phyloP scores from a whole-genome alignment of 495 filamentous ascomycete species.

The Gamarada debralockiae region DNA sequence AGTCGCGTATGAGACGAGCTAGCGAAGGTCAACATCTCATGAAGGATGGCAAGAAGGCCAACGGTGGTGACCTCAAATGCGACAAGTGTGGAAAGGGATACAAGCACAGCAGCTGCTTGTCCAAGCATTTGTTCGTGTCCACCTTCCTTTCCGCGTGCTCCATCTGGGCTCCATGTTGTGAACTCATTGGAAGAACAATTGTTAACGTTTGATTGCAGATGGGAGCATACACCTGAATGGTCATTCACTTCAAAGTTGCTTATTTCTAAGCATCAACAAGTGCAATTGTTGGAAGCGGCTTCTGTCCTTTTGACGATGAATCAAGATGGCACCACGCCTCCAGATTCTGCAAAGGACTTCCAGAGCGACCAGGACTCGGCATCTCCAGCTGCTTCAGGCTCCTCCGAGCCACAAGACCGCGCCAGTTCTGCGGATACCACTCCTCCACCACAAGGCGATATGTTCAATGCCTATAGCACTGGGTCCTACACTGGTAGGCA shows the following conservation, averaged over 20 bases:
- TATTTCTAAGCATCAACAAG: constrained; percentile 99
- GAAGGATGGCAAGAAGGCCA: constrained; percentile 72
- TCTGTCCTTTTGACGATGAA: constrained; percentile 95
- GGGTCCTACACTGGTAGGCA: constrained; percentile 43
- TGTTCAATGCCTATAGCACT: constrained; percentile 29
- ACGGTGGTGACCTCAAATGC: constrained; percentile 82
- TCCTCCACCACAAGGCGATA: constrained; percentile 58
- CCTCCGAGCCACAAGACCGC: constrained; percentile 69
- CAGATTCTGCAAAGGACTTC: constrained; percentile 58
- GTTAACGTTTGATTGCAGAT: constrained; percentile 60
- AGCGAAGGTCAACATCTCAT: constrained; percentile 80
- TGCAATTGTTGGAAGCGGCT: constrained; percentile 93
- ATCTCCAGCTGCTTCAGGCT: constrained; percentile 73
- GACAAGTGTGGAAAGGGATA: constrained; percentile 99
- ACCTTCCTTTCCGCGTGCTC: constrained; percentile 36
- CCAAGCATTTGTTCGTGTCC: constrained; percentile 99
- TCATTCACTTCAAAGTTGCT: constrained; percentile 94
- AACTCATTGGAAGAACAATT: constrained; percentile 13
- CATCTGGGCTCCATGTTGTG: constrained; percentile 10
- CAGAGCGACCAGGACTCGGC: constrained; percentile 78
- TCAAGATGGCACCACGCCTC: constrained; percentile 48
- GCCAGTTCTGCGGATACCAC: constrained; percentile 67
- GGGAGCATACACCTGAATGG: constrained; percentile 99
- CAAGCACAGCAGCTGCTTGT: constrained; percentile 99
- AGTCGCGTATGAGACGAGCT: constrained; percentile 71